Conservation (phyloP, 495 filamentous ascomycete species). For the Trichoderma gamsii region DNA sequence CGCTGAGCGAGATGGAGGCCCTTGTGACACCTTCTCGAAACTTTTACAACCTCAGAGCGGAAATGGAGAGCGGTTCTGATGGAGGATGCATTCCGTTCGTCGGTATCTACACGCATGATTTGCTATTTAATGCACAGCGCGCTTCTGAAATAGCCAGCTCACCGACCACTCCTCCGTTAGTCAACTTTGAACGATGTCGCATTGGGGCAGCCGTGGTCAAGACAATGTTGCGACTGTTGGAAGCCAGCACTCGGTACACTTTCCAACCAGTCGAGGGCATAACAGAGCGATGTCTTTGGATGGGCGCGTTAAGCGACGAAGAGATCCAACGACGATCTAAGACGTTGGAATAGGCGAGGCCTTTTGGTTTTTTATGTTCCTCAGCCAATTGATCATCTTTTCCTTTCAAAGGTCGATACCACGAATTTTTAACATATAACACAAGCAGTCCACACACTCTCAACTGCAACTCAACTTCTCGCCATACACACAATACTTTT, state of each 20-base stretch:
- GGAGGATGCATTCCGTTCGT: constrained; percentile 92
- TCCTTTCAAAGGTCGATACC: not conserved
- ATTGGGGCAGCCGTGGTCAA: constrained; percentile 90
- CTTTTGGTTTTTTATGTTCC: not conserved
- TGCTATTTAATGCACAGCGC: constrained; percentile 93
- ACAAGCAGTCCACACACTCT: not conserved
- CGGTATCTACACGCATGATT: constrained; percentile 88
- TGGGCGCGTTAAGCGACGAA: constrained; percentile 79
- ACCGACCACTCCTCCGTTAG: constrained; percentile 62
- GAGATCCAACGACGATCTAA: constrained; percentile 56
- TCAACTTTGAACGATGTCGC: constrained; percentile 94
- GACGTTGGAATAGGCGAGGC: constrained; percentile 31
- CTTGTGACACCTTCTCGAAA: constrained; percentile 84
- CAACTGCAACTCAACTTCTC: not conserved
- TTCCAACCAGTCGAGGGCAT: constrained; percentile 83
- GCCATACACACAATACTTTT: not conserved
- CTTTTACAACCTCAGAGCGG: constrained; percentile 79
- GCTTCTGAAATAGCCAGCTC: constrained; percentile 62
- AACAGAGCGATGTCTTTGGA: constrained; percentile 90
- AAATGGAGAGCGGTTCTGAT: constrained; percentile 69
- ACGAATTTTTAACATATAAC: not conserved
- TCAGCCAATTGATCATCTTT: not conserved
- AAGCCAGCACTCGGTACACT: constrained; percentile 83
- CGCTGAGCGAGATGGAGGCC: constrained; percentile 73
- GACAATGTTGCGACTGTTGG: constrained; percentile 78